phyloP scores from a whole-genome alignment of 306 rosid genomes.

The Cucumis melo region DNA sequence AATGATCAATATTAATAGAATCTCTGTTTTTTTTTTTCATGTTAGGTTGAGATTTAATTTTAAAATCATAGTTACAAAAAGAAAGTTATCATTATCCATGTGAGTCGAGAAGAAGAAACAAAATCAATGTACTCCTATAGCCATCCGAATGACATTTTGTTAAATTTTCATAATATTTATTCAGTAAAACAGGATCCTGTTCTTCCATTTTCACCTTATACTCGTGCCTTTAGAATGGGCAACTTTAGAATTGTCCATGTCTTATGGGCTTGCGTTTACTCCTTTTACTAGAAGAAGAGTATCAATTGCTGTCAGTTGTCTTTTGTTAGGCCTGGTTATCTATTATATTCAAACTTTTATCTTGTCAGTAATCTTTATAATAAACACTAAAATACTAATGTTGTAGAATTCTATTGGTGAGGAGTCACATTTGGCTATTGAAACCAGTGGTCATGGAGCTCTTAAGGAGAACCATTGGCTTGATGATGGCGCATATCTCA shows the following conservation, averaged over 20 bases:
- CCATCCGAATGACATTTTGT: no score
- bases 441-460: slow-evolving; percentile 99
- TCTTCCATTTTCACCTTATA: neutral
- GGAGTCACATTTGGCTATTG: slow-evolving; percentile 94
- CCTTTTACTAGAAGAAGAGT: neutral
- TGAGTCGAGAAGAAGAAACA: neutral
- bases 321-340: neutral
- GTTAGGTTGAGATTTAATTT: neutral
- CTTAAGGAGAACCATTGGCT: slow-evolving; percentile 98
- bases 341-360: neutral
- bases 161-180: neutral
- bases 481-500: slow-evolving; percentile 94
- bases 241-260: neutral
- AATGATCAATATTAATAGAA: neutral
- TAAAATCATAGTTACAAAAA: neutral
- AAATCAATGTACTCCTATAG: neutral
- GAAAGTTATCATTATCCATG: neutral
- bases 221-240: neutral
- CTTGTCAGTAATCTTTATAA: neutral
- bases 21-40: neutral
- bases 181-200: neutral
- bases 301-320: neutral
- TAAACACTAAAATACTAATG: neutral
- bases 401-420: slow-evolving; percentile 66
- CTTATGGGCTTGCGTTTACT: neutral